Evolutionary conservation across 2,329 filamentous ascomycete species (phyloP).

Genomic region (Fusarium sp.): DNA sequence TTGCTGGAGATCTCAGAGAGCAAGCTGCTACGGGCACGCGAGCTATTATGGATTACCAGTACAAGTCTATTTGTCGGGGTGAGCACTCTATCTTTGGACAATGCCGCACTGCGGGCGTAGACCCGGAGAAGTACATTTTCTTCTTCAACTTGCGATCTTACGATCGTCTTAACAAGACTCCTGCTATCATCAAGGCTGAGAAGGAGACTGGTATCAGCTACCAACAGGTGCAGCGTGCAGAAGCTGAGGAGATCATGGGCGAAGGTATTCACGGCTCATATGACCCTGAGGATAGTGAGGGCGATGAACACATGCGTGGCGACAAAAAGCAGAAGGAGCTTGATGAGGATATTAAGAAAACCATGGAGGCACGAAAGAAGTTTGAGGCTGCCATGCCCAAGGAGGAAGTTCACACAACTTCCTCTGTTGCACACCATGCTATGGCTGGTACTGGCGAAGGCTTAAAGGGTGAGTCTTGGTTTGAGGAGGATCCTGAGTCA

Average conservation of each 20-base stretch:
- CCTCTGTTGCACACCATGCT: conserved; percentile 76
- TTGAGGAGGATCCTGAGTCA: conserved; percentile 72
- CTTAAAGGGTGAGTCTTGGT: conserved; percentile 77
- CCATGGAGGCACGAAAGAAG: conserved; percentile 57
- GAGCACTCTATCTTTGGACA: conserved; percentile 90
- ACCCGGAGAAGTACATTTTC: conserved; percentile 85
- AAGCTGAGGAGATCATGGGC: conserved; percentile 89
- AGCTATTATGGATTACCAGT: conserved; percentile 99
- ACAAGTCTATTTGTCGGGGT: conserved; percentile 92
- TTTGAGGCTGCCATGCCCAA: conserved; percentile 61
- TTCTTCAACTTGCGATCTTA: conserved; percentile 94
- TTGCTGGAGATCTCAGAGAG: conserved; percentile 88
- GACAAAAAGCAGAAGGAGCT: conserved; percentile 49
- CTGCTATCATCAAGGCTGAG: conserved; percentile 77
- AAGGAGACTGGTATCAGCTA: conserved; percentile 85
- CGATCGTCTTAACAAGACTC: conserved; percentile 88
- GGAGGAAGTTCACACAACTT: conserved; percentile 50
- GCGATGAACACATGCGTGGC: conserved; percentile 60
- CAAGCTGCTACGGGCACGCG: conserved; percentile 85
- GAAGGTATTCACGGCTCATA: conserved; percentile 71
- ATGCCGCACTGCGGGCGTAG: conserved; percentile 75
- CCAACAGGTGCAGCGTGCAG: conserved; percentile 84
- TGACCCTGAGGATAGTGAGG: conserved; percentile 55
- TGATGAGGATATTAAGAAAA: conserved; percentile 49
- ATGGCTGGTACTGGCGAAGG: conserved; percentile 70